Evolutionary conservation across 2,329 filamentous ascomycete species (phyloP), one percentile per base, ranked within the genome.

Genomic region (Penicillium freii): DNA sequence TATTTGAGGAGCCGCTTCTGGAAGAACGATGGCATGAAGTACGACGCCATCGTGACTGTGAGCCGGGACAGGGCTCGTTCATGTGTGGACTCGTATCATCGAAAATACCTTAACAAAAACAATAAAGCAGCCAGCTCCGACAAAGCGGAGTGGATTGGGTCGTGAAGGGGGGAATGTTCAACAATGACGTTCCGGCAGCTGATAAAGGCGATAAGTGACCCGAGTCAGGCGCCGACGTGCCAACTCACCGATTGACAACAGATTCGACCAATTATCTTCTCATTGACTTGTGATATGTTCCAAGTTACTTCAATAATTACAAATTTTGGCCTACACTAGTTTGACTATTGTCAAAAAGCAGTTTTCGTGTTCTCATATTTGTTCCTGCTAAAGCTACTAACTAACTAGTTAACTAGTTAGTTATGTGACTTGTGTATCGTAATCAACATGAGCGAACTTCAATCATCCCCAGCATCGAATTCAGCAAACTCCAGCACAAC

Each of bases 1-100:
- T 94, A 96, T 65, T 91, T 88, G 63, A 97, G 83, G 68, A 97
- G 82, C 74, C 89, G 87, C 82, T 94, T 96, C 78, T 92, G 90
- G 81, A 96, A 80, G 66, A 81, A 91, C 66, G 85, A 90, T 62
- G 91, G 87, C 69, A 94, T 84, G 72, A 90, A 86, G 71, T 83
- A 87, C 54, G 87, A 87, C 53, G 87, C 86, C 89, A 92, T 92
- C 74, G 66, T 71, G 63, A 62, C 39, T 57, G 59, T 60, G 68
- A 73, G 73, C 72, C 69, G 58, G 65, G 59, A 54, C 58, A 56
- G 54, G 68, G 68, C 69, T 71, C 56, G 31, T 40, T 58, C 67
- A 70, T 62, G 49, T 62, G 61, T 47, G 36, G 47, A 59, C 56
- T 63, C 50, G 51, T 57, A 60, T 71, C 70, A 74, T 71, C 56